Base-by-base conservation (phyloP, 208 protist species). In the Acanthamoeba sp. region DNA sequence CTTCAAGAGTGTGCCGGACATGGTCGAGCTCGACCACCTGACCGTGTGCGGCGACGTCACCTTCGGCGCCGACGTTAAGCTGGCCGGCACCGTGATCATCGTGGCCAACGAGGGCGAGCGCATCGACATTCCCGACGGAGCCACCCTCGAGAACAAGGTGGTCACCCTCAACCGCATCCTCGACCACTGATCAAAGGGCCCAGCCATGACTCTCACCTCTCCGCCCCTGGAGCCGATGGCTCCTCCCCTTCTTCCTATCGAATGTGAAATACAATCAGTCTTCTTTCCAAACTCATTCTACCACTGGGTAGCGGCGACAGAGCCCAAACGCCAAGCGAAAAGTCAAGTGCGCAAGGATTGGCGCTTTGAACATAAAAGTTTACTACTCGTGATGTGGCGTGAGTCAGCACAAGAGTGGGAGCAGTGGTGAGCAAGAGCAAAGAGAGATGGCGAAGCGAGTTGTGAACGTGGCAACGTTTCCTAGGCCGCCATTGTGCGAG, bases 41-140 rank as follows among this genome's bases (percentile, higher is more conserved):
- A 97, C 96, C 32, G 95, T 98, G 24, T 95, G 92, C 36, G 98
- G 98, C 76, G 96, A 98, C 91, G 97, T 98, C 1, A 95, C 93
- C 3, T 97, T 98, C 95, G 97, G 97, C 1, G 29, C 91, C 16
- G 91, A 94, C 36, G 96, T 98, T 3, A 93, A 94, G 24, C 93
- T 98, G 1, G 95, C 92, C 20, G 96, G 97, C 82, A 98, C 97
- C 2, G 97, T 98, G 16, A 98, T 98, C 80, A 96, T 98, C 66
- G 95, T 97, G 6, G 97, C 97, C n/a, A 96, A 95, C 82, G 94
- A 97, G 45, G 96, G 96, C 32, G 76, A 87, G 32, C 88, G 94
- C 45, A 98, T 98, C 80, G 97, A 98, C 95, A 97, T 98, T 62
- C 96, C 97, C 40, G 27, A 80, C 52, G 97, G 97, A 40, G 32